These are phyloP conservation scores for Colletotrichum abscissum DNA, from an alignment of 2,329 filamentous ascomycete genomes.

Conservation along the genomic window DNA sequence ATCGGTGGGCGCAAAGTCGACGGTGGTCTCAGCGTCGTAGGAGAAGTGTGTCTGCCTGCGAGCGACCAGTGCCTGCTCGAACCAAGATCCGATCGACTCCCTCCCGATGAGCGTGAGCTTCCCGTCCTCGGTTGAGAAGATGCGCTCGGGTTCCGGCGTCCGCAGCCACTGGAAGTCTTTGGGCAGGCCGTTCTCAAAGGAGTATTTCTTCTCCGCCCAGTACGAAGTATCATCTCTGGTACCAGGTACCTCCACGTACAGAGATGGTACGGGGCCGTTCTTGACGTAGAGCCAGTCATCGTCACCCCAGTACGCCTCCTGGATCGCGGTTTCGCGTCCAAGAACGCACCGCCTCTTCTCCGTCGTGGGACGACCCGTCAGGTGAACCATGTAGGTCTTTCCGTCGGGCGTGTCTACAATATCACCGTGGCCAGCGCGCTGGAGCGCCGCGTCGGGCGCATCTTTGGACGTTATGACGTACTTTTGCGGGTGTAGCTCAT, in stretches of 20 bases:
- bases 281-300: slow-evolving; percentile 74
- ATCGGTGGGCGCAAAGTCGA: slow-evolving; percentile 65
- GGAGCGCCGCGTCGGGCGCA: slow-evolving; percentile 58
- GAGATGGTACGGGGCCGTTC: slow-evolving; percentile 64
- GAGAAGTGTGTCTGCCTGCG: slow-evolving; percentile 69
- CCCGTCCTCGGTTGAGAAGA: slow-evolving; percentile 53
- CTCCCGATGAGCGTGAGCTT: slow-evolving; percentile 61
- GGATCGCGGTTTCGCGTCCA: slow-evolving; percentile 67
- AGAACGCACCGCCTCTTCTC: slow-evolving; percentile 64
- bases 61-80: slow-evolving; percentile 67
- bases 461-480: slow-evolving; percentile 67
- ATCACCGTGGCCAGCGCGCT: slow-evolving; percentile 65
- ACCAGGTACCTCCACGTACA: slow-evolving; percentile 63
- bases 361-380: slow-evolving; percentile 62
- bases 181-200: slow-evolving; percentile 57
- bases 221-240: slow-evolving; percentile 59
- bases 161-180: slow-evolving; percentile 69
- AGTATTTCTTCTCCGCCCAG: slow-evolving; percentile 62
- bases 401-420: slow-evolving; percentile 66
- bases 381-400: slow-evolving; percentile 64
- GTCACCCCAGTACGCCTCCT: slow-evolving; percentile 69
- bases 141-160: slow-evolving; percentile 65
- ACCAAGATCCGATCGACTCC: slow-evolving; percentile 68
- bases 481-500: slow-evolving; percentile 68
- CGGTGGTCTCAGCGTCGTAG: slow-evolving; percentile 67